phyloP scores from a whole-genome alignment of 371 early-diverging fungal species.

The Mucor irregularis region DNA sequence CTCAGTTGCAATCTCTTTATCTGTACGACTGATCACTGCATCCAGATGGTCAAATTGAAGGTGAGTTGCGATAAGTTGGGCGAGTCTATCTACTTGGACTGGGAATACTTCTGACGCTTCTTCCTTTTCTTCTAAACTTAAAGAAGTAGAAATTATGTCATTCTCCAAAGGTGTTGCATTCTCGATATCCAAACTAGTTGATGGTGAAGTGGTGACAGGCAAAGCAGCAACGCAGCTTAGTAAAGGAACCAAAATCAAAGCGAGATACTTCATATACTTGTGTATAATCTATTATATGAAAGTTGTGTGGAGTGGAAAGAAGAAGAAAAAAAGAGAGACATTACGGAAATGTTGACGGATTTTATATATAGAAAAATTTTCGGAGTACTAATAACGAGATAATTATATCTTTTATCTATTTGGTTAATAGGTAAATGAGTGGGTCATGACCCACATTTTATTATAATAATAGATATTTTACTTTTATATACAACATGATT shows the following conservation, averaged over 20 bases:
- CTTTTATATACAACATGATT: too few relatives aligned
- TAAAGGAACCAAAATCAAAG: not conserved
- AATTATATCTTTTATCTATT: too few relatives aligned
- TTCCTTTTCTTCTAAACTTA: too few relatives aligned
- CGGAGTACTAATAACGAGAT: conserved; percentile 9
- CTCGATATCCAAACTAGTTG: too few relatives aligned
- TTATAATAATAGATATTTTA: not conserved
- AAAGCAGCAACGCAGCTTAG: conserved; percentile 1
- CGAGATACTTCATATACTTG: conserved; percentile 9
- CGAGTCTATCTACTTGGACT: conserved; percentile 23
- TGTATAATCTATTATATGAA: not conserved
- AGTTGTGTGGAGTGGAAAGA: not conserved
- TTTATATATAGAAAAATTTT: not conserved
- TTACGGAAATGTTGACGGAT: not conserved
- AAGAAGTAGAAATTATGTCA: too few relatives aligned
- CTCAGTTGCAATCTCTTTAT: conserved; percentile 34
- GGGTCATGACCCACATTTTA: not conserved
- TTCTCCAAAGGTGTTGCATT: not conserved
- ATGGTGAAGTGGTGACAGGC: conserved; percentile 3
- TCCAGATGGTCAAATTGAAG: conserved; percentile 34
- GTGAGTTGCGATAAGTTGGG: conserved; percentile 27
- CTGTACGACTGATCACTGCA: conserved; percentile 33
- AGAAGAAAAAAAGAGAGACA: not conserved
- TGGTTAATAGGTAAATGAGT: too few relatives aligned
- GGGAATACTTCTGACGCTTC: conserved; percentile 13